Base-by-base conservation (phyloP, 352 stramenopile species). In the Globisporangium rhizosaccharum region DNA sequence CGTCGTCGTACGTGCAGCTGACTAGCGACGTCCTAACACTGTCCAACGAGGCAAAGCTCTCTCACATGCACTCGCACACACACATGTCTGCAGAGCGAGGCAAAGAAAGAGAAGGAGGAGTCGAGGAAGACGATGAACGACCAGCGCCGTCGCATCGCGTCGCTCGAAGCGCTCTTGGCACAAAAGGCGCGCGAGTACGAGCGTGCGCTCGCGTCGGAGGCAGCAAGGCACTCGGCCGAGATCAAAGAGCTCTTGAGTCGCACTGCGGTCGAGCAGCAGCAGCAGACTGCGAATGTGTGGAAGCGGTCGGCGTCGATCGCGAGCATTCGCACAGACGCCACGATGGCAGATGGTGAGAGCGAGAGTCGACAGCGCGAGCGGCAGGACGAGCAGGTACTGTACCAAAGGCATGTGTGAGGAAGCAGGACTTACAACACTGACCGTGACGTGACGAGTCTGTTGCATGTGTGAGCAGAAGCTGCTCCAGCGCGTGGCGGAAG, bases 101-200 rank as follows among this genome's bases (percentile, higher is more conserved):
- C 82, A 9, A 86, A 73, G 11, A 83, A 85, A 59, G 82, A 90
- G 7, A 92, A 88, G 51, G 79, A 92, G 54, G 76, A 81, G 57
- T 66, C 76, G 2, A 61, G 79, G 20, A 74, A 75, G 52, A 48
- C 69, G 0, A 76, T 87, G 33, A 79, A 70, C 30, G 77, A 90
- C 17, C 70, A 88, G 57, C 79, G 77, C 11, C 67, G 72, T 18
- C 71, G 63, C 15, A 85, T 88, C 56, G 42, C 60, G 0, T 53
- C 62, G 4, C 58, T 92, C 17, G 79, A 90, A 59, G 73, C 71
- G 25, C 65, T 36, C 41, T 61, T 92, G 14, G 56, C 64, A 18
- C 80, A 89, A 36, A 90, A 83, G 49, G 61, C 68, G 5, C 72
- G 63, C n/a, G 80, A 90, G 48, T 85, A 81, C 57, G 75, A 89